phyloP scores from a whole-genome alignment of 805 yeast species.

The Ascoidea tarda region DNA sequence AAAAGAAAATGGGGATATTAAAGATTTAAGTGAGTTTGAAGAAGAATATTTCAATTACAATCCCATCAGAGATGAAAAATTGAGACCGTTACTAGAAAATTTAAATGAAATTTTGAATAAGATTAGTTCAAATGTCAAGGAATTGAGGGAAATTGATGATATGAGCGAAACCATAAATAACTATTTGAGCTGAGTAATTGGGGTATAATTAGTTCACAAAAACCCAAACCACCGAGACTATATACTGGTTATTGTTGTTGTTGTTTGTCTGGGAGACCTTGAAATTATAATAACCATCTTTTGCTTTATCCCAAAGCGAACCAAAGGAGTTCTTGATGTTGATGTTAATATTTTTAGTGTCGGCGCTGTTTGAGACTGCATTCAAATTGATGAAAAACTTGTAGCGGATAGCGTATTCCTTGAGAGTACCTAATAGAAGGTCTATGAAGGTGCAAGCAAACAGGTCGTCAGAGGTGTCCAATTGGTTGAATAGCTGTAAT shows the following conservation, averaged over 20 bases:
- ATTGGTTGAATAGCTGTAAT: background rate
- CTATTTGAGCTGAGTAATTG: too few relatives aligned
- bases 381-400: constrained; percentile 39
- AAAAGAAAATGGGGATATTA: too few relatives aligned
- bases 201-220: too few relatives aligned
- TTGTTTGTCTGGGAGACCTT: background rate
- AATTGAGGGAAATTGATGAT: too few relatives aligned
- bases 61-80: too few relatives aligned
- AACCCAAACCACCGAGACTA: background rate
- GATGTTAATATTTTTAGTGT: constrained; percentile 13
- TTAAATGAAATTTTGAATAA: too few relatives aligned
- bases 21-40: too few relatives aligned
- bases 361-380: constrained; percentile 15
- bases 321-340: constrained; percentile 27
- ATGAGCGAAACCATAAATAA: too few relatives aligned
- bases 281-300: constrained; percentile 36
- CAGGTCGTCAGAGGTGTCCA: constrained; percentile 1
- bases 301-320: constrained; percentile 40
- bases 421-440: constrained; percentile 21
- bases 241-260: too few relatives aligned
- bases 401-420: constrained; percentile 34
- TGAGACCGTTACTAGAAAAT: too few relatives aligned
- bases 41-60: too few relatives aligned
- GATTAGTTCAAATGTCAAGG: too few relatives aligned
- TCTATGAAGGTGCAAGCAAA: constrained; percentile 12